Percentiles rank a stretch among this genome's conserved stretches.
These are phyloP conservation scores for Endothia cerciana DNA, from an alignment of 2,329 filamentous ascomycete species.

Conservation along the genomic window DNA sequence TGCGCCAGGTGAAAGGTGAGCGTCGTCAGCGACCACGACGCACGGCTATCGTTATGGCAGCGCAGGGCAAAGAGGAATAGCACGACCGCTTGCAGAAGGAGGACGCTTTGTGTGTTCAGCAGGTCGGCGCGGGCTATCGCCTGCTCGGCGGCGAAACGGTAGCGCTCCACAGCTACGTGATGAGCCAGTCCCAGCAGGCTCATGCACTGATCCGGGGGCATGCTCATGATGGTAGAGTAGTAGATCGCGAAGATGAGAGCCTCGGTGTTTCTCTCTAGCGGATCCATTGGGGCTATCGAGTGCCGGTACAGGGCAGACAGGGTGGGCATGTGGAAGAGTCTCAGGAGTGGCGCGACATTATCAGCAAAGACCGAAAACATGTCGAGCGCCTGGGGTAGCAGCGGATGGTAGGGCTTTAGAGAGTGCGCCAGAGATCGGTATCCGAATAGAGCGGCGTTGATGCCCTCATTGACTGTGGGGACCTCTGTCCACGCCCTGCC, in stretches of 20 bases:
- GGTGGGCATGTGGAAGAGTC: slow-evolving; percentile 39
- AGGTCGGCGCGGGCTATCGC: slow-evolving; percentile 62
- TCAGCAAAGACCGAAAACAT: slow-evolving; percentile 35
- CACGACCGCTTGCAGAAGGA: slow-evolving; percentile 60
- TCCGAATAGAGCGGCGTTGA: slow-evolving; percentile 35
- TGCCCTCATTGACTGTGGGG: not conserved
- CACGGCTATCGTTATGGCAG: slow-evolving; percentile 48
- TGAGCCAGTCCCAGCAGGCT: slow-evolving; percentile 16
- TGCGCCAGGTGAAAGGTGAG: slow-evolving; percentile 56
- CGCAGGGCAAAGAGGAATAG: slow-evolving; percentile 56
- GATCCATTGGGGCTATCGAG: slow-evolving; percentile 29
- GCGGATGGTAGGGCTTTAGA: slow-evolving; percentile 33
- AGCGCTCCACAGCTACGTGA: slow-evolving; percentile 33
- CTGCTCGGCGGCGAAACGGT: slow-evolving; percentile 53
- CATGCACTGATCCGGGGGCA: slow-evolving; percentile 53
- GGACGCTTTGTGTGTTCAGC: slow-evolving; percentile 57
- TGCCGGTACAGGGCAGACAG: slow-evolving; percentile 35
- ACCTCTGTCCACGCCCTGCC: not conserved
- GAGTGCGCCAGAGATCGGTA: slow-evolving; percentile 35
- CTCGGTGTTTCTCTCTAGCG: slow-evolving; percentile 31
- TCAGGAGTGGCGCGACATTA: slow-evolving; percentile 35
- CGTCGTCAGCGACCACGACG: slow-evolving; percentile 64
- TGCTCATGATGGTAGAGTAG: slow-evolving; percentile 55
- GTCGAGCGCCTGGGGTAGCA: slow-evolving; percentile 32
- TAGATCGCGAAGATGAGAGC: slow-evolving; percentile 54